Percentiles rank a stretch among this genome's conserved stretches.
These are phyloP conservation scores for Aspergillus ruber DNA, from an alignment of 2,329 filamentous ascomycete species.

Conservation along the genomic window DNA sequence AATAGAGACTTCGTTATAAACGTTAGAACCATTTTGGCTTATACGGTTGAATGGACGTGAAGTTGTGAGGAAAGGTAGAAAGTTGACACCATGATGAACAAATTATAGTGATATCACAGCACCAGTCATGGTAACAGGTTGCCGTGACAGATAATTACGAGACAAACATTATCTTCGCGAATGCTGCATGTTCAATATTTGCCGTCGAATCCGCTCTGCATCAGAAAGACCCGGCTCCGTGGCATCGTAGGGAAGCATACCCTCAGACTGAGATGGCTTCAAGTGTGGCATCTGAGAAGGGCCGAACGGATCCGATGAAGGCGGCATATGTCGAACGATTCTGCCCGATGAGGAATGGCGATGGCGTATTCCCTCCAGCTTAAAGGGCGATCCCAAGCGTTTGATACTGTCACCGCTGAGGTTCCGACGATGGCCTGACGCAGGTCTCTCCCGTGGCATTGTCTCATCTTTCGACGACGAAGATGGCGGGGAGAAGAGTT, in stretches of 20 bases:
- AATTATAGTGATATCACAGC: constrained; percentile 5
- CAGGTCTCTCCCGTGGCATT: constrained; percentile 15
- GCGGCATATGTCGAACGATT: constrained; percentile 35
- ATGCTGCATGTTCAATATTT: constrained; percentile 33
- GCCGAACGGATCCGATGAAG: constrained; percentile 39
- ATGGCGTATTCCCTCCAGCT: constrained; percentile 31
- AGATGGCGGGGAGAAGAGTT: constrained; percentile 49
- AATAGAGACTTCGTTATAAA: background rate
- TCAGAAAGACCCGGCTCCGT: constrained; percentile 32
- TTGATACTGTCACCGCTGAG: constrained; percentile 36
- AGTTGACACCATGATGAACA: constrained; percentile 18
- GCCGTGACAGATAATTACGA: constrained; percentile 6
- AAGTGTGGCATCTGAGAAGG: background rate
- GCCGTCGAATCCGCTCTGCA: constrained; percentile 33
- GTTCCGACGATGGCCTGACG: constrained; percentile 23
- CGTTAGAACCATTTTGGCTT: too few species aligned
- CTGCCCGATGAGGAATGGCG: constrained; percentile 21
- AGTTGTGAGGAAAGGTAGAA: constrained; percentile 14
- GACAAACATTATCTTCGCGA: constrained; percentile 15
- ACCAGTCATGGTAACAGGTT: background rate
- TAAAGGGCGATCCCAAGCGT: constrained; percentile 44
- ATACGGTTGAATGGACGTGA: too few species aligned
- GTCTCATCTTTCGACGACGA: constrained; percentile 21
- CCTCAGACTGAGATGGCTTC: background rate
- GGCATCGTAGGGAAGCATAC: constrained; percentile 22